Conservation (phyloP, 345 rosid genomes). For the Bruguiera sexangula region DNA sequence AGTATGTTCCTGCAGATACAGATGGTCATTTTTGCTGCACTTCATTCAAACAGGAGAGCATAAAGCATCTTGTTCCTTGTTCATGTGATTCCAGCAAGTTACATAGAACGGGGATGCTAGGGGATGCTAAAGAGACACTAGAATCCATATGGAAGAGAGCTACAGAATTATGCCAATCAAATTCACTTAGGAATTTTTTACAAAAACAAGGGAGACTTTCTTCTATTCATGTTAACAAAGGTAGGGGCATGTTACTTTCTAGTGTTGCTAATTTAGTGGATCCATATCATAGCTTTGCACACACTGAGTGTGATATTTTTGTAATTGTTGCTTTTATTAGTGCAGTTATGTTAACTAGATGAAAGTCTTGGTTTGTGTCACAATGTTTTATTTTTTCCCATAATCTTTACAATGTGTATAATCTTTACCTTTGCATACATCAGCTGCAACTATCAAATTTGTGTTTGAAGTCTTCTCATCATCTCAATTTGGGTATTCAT, state of each 20-base stretch:
- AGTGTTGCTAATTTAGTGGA: background rate
- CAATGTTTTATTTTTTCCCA: background rate
- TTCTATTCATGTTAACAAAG: conserved; percentile 67
- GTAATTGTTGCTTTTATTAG: background rate
- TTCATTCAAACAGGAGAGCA: conserved; percentile 47
- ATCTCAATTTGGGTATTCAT: too few species aligned
- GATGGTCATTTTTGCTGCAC: conserved; percentile 50
- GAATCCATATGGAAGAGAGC: conserved; percentile 73
- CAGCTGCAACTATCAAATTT: too few species aligned
- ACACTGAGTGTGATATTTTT: too few species aligned
- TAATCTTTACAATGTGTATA: too few species aligned
- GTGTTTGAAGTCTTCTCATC: too few species aligned
- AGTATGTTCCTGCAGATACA: conserved; percentile 21
- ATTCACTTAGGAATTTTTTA: conserved; percentile 67
- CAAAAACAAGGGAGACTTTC: conserved; percentile 69
- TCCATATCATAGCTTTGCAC: background rate
- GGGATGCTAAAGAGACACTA: conserved; percentile 45
- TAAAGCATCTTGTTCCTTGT: conserved; percentile 35
- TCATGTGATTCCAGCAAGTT: conserved; percentile 42
- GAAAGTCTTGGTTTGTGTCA: background rate
- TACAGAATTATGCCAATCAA: conserved; percentile 58
- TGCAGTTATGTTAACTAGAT: background rate
- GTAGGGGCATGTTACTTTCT: conserved; percentile 28
- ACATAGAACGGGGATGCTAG: conserved; percentile 31
- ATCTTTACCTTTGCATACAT: too few species aligned